Evolutionary conservation across 257 asterid genomes (phyloP).

Genomic region (Solanum ossicruentum): DNA sequence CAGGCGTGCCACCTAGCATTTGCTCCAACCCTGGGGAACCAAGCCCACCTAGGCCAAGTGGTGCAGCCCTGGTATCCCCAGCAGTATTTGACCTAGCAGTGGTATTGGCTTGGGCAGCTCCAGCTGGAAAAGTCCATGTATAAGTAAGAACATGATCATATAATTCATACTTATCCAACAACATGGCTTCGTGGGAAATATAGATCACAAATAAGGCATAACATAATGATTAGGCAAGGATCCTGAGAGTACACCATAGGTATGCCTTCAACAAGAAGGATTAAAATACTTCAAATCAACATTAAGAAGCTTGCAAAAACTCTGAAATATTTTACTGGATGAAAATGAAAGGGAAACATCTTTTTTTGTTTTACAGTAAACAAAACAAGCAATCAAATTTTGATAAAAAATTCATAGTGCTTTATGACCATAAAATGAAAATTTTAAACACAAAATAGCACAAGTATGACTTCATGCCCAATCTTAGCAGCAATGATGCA

Average conservation of each 20-base stretch:
- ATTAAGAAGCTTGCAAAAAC: background rate
- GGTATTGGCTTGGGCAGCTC: slow-evolving; percentile 22
- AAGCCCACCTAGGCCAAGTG: slow-evolving; percentile 27
- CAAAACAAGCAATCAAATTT: background rate
- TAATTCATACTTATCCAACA: background rate
- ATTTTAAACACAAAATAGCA: background rate
- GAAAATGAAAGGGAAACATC: background rate
- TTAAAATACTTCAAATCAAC: background rate
- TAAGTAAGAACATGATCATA: background rate
- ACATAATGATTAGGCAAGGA: background rate
- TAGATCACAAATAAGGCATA: background rate
- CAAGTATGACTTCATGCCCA: background rate
- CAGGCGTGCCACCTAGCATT: slow-evolving; percentile 35
- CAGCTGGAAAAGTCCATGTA: slow-evolving; percentile 22
- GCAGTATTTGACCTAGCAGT: slow-evolving; percentile 19
- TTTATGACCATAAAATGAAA: background rate
- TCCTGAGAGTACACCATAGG: background rate
- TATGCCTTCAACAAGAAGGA: background rate
- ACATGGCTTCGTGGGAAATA: background rate
- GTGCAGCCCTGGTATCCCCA: slow-evolving; percentile 19
- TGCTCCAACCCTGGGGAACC: slow-evolving; percentile 24
- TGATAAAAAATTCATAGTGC: background rate
- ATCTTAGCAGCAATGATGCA: background rate
- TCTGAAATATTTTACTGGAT: background rate
- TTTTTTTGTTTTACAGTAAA: background rate